Evolutionary conservation across 257 asterid genomes (phyloP), one percentile per base, ranked within the genome.

Genomic region (Solanum clarkiae): DNA sequence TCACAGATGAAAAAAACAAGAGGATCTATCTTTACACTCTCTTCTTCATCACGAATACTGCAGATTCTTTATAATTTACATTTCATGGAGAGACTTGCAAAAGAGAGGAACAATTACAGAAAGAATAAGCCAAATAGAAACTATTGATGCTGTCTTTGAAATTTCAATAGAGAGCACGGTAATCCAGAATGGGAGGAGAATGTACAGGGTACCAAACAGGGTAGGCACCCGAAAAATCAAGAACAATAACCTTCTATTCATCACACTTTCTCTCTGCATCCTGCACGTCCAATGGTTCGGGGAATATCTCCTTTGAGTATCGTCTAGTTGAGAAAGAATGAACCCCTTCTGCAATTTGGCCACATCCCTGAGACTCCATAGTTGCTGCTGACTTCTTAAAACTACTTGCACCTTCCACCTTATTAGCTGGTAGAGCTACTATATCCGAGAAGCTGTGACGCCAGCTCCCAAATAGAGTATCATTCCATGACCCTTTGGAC

Each of bases 401-500:
- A 80, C 98, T 93, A 74, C 93, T 86, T 20, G 92, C 86, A 1
- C 92, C 90, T 83, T 93, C 97, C 12, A 85, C 66, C 84, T 88
- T 93, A 40, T 69, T 91, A 51, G 87, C 88, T 3, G 88, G 92
- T 6, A 59, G 9, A 6, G 88, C 87, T 3, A 93, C 88, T 26
- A 91, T 95, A n/a, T 96, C 98, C 1, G 92, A 91, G 7, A 97
- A 92, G 84, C 95, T 93, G 49, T 68, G 49, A 3, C 98, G 91
- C 97, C 97, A 94, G 92, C 98, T 95, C 26, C 97, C 97, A 69
- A 95, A 92, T 9, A 96, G 82, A 15, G 95, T 89, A 5, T 95
- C 97, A 42, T 92, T 94, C 98, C 97, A 96, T 24, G 99, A 96
- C 85, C 97, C 92, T 90, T 96, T 88, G 1, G 98, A 95, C 8